phyloP scores from a whole-genome alignment of 192 early-diverging fungal genomes.

The Backusella tuberculispora region DNA sequence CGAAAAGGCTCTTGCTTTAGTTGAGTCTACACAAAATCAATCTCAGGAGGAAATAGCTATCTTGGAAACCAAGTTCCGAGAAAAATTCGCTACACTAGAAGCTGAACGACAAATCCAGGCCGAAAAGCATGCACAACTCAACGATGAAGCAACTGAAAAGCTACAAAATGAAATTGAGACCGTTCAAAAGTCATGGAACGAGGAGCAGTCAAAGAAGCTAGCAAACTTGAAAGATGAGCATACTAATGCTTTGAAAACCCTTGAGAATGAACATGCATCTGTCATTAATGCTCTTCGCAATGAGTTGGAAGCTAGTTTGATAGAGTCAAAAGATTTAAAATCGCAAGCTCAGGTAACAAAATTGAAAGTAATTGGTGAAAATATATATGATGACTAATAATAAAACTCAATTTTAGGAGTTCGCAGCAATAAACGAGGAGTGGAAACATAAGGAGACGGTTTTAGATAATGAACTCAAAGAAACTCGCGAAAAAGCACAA shows the following conservation, averaged over 20 bases:
- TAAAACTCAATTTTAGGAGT: neutral
- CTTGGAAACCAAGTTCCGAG: slow-evolving; percentile 3
- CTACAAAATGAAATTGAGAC: slow-evolving; percentile 22
- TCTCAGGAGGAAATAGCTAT: neutral
- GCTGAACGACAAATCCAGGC: neutral
- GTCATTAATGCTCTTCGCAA: neutral
- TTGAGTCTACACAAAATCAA: slow-evolving; percentile 3
- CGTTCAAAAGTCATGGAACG: slow-evolving; percentile 18
- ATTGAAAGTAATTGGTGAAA: neutral
- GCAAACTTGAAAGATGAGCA: neutral
- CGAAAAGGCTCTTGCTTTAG: neutral
- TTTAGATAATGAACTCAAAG: neutral
- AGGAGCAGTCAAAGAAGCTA: slow-evolving; percentile 8
- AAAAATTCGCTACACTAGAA: neutral
- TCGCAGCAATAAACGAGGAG: neutral
- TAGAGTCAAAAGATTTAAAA: neutral
- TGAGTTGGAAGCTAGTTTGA: neutral
- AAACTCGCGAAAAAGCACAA: neutral
- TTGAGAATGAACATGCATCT: slow-evolving; percentile 18
- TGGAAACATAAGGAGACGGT: neutral
- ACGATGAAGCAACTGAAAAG: slow-evolving; percentile 17
- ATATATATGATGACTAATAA: neutral
- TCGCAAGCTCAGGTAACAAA: neutral
- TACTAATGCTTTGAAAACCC: neutral
- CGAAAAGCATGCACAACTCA: neutral